A percentile compares a stretch with the other conserved stretches of the same genome.
These are phyloP conservation scores for Salvia sclarea DNA, from an alignment of 305 asterid species.

Conservation along the genomic window DNA sequence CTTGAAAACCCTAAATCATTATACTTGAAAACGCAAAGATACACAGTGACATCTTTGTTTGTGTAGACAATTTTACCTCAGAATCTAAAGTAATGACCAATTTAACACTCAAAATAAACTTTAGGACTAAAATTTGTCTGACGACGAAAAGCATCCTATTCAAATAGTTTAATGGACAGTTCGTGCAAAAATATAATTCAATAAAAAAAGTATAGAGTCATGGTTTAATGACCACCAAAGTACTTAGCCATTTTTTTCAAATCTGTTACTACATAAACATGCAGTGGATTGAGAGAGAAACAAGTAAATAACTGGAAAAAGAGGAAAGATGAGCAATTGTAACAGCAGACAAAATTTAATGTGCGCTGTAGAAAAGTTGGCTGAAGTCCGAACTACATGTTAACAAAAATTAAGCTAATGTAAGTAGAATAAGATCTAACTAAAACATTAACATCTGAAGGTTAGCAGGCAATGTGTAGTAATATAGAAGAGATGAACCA, in stretches of 20 bases:
- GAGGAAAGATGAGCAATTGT: background rate
- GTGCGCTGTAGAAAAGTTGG: background rate
- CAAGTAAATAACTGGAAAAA: slow-evolving; percentile 1
- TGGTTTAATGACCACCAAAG: background rate
- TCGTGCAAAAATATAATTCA: background rate
- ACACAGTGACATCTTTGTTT: background rate
- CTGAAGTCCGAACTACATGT: slow-evolving; percentile 10
- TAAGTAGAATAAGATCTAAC: slow-evolving; percentile 7
- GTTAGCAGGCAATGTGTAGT: background rate
- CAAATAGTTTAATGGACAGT: background rate
- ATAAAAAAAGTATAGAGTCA: background rate
- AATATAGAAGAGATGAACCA: background rate
- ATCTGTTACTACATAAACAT: background rate
- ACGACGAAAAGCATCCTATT: background rate
- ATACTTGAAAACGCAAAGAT: background rate
- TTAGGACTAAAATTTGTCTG: too few relatives aligned
- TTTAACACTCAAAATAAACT: too few relatives aligned
- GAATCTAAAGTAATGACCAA: background rate
- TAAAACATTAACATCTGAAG: background rate
- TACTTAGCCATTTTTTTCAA: background rate
- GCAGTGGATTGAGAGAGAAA: slow-evolving; percentile 1
- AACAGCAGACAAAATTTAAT: background rate
- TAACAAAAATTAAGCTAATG: background rate
- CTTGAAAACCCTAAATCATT: background rate
- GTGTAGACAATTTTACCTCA: background rate